Evolutionary conservation across 2,329 filamentous ascomycete species (phyloP), one percentile per base, ranked within the genome.

Genomic region (Calycina herbarum): DNA sequence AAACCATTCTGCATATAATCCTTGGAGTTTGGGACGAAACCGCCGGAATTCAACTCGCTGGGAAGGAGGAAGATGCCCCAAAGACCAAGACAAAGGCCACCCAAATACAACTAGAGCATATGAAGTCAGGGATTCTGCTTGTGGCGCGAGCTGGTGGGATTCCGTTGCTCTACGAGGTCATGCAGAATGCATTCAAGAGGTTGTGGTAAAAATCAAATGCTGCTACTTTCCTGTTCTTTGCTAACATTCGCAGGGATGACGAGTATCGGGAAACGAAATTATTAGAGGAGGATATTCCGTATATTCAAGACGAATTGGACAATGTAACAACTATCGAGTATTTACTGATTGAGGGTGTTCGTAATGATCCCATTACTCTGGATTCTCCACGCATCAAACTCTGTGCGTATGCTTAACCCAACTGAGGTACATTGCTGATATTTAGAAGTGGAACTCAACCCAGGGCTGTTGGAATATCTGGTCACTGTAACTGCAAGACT

Each of bases 11-110:
- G 3, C 89, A 89, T 72, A 76, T 91, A 31, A 79, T 89, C 15
- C 82, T 92, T 5, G 91, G 91, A 1, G 81, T 88, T 42, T 94
- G 91, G 91, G 85, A 83, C 2, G 82, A 88, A 59, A 92, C 88
- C 11, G 89, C 88, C 38, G 85, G 86, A 35, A 75, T 74, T 56
- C 72, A 35, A 68, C 56, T 45, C 65, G 71, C 76, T 65, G 76
- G 79, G 70, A 80, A 75, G 74, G 79, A 62, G 69, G 81, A 73
- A 73, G 79, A 81, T 56, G 57, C 57, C 6, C 82, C 81, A 11
- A 82, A 82, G 69, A 77, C 78, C 7, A 76, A 76, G 64, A 77
- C 74, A 4, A 82, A 83, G 57, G 86, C 86, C 17, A 85, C 83
- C 17, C 74, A 78, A n/a, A 76, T 78, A 8, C 87, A 89, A 71